These are phyloP conservation scores for Ogataea ganodermae DNA, from an alignment of 805 yeast species.

Conservation along the genomic window DNA sequence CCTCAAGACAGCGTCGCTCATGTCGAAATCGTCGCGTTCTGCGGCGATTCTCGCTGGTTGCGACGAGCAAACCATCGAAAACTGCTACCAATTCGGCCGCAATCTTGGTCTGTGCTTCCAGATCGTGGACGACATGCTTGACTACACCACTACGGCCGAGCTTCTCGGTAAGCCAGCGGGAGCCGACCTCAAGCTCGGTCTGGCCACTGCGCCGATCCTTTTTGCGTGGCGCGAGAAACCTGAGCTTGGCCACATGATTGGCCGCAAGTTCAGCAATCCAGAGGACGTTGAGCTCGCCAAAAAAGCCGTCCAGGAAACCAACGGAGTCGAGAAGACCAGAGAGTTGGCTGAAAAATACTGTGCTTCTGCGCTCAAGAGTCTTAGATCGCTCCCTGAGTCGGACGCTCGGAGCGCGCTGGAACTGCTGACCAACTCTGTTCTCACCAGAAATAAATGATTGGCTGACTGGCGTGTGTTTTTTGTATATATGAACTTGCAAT, in stretches of 20 bases:
- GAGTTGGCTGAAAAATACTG: conserved; percentile 79
- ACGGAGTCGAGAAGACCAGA: conserved; percentile 78
- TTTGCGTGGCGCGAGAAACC: conserved; percentile 93
- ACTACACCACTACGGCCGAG: conserved; percentile 84
- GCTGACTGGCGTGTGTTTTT: neutral
- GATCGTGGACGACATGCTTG: conserved; percentile 93
- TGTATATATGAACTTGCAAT: neutral
- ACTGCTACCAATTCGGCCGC: conserved; percentile 88
- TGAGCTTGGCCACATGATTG: conserved; percentile 78
- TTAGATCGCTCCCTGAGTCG: conserved; percentile 78
- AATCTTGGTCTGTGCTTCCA: conserved; percentile 95
- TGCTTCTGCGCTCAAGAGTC: conserved; percentile 67
- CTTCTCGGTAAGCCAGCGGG: conserved; percentile 94
- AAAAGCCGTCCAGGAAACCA: conserved; percentile 63
- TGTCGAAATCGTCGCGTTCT: conserved; percentile 91
- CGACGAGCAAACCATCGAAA: conserved; percentile 69
- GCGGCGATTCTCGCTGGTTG: conserved; percentile 93
- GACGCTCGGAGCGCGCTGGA: conserved; percentile 88
- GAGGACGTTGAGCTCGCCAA: conserved; percentile 89
- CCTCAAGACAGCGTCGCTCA: conserved; percentile 89
- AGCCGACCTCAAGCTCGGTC: conserved; percentile 89
- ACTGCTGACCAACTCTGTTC: conserved; percentile 76
- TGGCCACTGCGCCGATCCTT: conserved; percentile 95
- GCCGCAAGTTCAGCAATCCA: conserved; percentile 73
- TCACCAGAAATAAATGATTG: conserved; percentile 79